Base-by-base conservation (phyloP, 1,284 basidiomycete species). In the Neotropicomus parvogracilis region DNA sequence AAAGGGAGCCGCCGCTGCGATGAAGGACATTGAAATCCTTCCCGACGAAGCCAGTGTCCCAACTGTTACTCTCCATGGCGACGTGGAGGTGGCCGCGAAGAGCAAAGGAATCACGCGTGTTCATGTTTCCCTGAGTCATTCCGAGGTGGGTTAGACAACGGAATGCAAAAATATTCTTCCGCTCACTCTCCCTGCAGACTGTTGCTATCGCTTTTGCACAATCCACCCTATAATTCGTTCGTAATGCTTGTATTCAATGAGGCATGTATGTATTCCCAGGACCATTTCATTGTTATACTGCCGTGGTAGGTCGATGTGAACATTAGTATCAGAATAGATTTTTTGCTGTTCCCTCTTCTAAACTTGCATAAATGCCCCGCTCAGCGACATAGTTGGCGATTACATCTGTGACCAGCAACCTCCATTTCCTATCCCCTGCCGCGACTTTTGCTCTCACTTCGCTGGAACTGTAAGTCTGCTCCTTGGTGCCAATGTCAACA, bases 11-110 rank as follows among this genome's bases (percentile, higher is more conserved):
- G 91, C 82, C 13, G 93, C 95, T 14, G 77, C 88, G 21, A 87
- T 99, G 87, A 92, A 90, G 71, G 95, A 98, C 55, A 97, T 99
- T 57, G 97, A 98, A 71, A 95, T 99, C 59, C 74, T 95, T 52
- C 83, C 89, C 35, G 80, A 82, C 60, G 74, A 75, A 45, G 72
- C 73, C 21, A 86, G 86, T 38, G 85, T 75, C 14, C 91, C 91
- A 7, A 75, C 75, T 28, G 90, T 97, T 49, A 75, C 69, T 46
- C 79, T 97, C 24, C 80, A 87, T 59, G 93, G 93, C n/a, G 86
- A 93, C 52, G 92, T 92, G 32, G 75, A 84, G 65, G 65, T 71
- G 12, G 85, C 87, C 49, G 94, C 93, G 26, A 71, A 78, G 19
- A 75, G 71, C 44, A 91, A 88, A 73, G 85, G 84, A 39, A 78